Conservation (phyloP, 2,329 filamentous ascomycete genomes). For the Coniella vitis region DNA sequence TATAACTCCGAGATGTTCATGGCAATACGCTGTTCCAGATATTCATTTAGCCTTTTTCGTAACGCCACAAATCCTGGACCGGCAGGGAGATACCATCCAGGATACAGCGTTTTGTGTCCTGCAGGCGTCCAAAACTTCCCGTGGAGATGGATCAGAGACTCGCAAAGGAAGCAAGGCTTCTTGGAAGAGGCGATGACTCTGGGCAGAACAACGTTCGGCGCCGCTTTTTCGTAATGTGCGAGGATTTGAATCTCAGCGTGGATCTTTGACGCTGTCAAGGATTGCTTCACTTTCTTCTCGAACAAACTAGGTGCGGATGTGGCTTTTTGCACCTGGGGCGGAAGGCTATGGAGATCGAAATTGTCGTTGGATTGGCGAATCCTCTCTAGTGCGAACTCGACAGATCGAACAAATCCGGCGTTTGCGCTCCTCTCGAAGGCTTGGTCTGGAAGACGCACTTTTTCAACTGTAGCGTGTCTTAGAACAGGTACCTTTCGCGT, state of each 20-base stretch:
- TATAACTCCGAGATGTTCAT: not conserved
- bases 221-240: slow-evolving; percentile 31
- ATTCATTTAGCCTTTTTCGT: not conserved
- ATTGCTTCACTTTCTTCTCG: slow-evolving; percentile 13
- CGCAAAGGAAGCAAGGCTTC: slow-evolving; percentile 44
- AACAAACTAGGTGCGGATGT: not conserved
- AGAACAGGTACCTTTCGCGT: slow-evolving; percentile 26
- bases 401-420: not conserved
- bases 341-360: slow-evolving; percentile 12
- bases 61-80: not conserved
- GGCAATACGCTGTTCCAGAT: slow-evolving; percentile 1
- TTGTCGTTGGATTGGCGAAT: slow-evolving; percentile 2
- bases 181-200: slow-evolving; percentile 43
- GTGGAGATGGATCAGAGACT: slow-evolving; percentile 37
- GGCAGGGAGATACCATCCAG: slow-evolving; percentile 36
- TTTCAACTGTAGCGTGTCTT: slow-evolving; percentile 23
- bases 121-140: slow-evolving; percentile 33
- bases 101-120: slow-evolving; percentile 38
- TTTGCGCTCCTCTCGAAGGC: slow-evolving; percentile 19
- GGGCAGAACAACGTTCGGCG: slow-evolving; percentile 24
- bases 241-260: slow-evolving; percentile 46
- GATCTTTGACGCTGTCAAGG: slow-evolving; percentile 27
- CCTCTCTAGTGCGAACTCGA: not conserved
- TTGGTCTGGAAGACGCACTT: slow-evolving; percentile 23
- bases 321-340: not conserved